Conservation (phyloP, 306 rosid species). For the Lathyrus oleraceus region DNA sequence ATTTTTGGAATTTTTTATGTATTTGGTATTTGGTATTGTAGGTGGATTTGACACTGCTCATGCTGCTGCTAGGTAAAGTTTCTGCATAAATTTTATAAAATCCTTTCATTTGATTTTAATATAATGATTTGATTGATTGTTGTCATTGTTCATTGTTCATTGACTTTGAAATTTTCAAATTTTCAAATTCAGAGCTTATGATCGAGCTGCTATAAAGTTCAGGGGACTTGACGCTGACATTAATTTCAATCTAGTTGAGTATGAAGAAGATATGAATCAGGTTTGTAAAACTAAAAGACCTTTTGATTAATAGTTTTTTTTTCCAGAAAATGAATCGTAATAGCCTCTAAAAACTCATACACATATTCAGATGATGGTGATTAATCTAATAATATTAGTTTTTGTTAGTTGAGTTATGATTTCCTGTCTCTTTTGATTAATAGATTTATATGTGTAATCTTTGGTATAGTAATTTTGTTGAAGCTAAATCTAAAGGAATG, state of each 20-base stretch:
- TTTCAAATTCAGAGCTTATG: conserved; percentile 87
- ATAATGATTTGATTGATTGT: conserved; percentile 12
- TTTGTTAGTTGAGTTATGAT: too few relatives aligned
- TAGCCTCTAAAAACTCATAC: too few relatives aligned
- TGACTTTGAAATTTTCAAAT: conserved; percentile 33
- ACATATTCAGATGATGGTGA: too few relatives aligned
- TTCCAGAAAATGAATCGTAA: too few relatives aligned
- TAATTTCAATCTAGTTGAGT: conserved; percentile 85
- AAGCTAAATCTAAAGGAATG: too few relatives aligned
- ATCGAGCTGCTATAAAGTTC: conserved; percentile 97
- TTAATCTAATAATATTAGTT: too few relatives aligned
- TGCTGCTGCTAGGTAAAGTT: conserved; percentile 89
- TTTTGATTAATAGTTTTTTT: conserved; percentile 10
- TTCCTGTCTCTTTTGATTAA: too few relatives aligned
- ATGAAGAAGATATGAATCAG: conserved; percentile 94
- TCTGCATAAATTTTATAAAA: conserved; percentile 5
- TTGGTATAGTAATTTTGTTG: too few relatives aligned
- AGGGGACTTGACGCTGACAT: conserved; percentile 98
- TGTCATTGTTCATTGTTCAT: conserved; percentile 25
- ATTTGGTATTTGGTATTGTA: conserved; percentile 40
- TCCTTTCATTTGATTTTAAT: not conserved
- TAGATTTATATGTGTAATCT: too few relatives aligned
- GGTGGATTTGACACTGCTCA: conserved; percentile 99
- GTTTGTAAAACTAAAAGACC: conserved; percentile 41
- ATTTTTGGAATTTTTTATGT: conserved; percentile 39